Evolutionary conservation across 2,329 filamentous ascomycete genomes (phyloP), one percentile per base, ranked within the genome.

Genomic region (Penicillium sp.): DNA sequence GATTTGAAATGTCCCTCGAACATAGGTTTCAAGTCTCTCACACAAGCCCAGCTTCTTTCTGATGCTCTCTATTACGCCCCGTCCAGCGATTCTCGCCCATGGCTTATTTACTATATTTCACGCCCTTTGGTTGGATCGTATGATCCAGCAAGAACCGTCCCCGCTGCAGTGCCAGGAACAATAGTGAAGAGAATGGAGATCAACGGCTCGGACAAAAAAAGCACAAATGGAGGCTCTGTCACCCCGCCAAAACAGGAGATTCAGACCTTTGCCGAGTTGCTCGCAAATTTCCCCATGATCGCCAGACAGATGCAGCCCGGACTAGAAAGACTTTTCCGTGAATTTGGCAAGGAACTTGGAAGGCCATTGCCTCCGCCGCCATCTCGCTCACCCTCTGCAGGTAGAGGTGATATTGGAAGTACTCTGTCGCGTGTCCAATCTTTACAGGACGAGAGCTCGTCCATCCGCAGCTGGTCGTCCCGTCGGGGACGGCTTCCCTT

Each of bases 41-140:
- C 88, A 55, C 93, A 97, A 66, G 88, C 90, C 29, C 90, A 93
- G 64, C 75, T 97, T 32, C 75, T 96, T 48, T 81, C 81, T 64
- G 94, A 98, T 68, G 77, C 80, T 34, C 80, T 95, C 35, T 97
- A 89, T 79, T 95, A 94, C 63, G 85, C 89, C 42, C 88, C 96
- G 62, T 83, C 82, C n/a, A 80, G 88, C 60, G 91, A 97, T 60
- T 85, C 88, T 11, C 85, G 90, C 59, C 88, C 90, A 78, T 98
- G 93, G 90, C 82, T 98, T 38, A 79, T 98, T 51, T 97, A 97
- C 77, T 96, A 90, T 69, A 95, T 98, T 54, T 93, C 91, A 26
- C 84, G 82, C 44, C 93, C 93, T 2, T 74, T 98, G 44, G 80
- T 96, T 18, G 93, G 93, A 25, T 79, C 80, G 1, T 90, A 85